These are phyloP conservation scores for Basipetospora chlamydospora DNA, from an alignment of 2,329 filamentous ascomycete species.

Conservation along the genomic window DNA sequence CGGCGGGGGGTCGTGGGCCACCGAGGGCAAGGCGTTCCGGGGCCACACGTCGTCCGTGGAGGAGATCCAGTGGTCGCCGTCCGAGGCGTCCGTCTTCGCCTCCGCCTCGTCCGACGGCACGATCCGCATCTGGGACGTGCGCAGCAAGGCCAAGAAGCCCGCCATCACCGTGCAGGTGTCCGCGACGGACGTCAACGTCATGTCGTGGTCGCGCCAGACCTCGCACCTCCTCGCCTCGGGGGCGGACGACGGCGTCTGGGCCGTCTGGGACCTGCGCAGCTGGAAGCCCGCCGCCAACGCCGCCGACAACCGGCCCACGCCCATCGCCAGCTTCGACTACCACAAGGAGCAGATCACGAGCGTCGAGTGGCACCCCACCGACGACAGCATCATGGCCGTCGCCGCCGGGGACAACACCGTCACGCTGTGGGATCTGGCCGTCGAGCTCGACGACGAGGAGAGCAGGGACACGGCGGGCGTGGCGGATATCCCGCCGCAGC, in stretches of 20 bases:
- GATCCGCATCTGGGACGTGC: slow-evolving; percentile 88
- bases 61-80: slow-evolving; percentile 93
- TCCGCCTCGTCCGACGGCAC: slow-evolving; percentile 90
- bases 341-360: slow-evolving; percentile 95
- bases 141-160: slow-evolving; percentile 78
- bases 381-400: slow-evolving; percentile 89
- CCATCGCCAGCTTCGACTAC: slow-evolving; percentile 88
- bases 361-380: slow-evolving; percentile 93
- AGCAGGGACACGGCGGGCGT: slow-evolving; percentile 77
- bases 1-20: slow-evolving; percentile 77
- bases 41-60: slow-evolving; percentile 80
- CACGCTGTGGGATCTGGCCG: slow-evolving; percentile 90
- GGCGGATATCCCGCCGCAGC: slow-evolving; percentile 80
- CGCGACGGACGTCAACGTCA: slow-evolving; percentile 81
- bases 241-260: slow-evolving; percentile 87
- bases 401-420: slow-evolving; percentile 88
- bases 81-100: slow-evolving; percentile 83
- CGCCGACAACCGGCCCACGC: slow-evolving; percentile 46
- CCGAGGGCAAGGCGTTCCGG: slow-evolving; percentile 67
- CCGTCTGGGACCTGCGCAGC: slow-evolving; percentile 87
- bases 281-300: too few relatives aligned
- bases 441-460: slow-evolving; percentile 95
- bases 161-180: slow-evolving; percentile 78
- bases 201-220: slow-evolving; percentile 86
- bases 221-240: slow-evolving; percentile 82